Base-by-base conservation (phyloP, 352 stramenopile genomes). In the Saprolegnia diclina region DNA sequence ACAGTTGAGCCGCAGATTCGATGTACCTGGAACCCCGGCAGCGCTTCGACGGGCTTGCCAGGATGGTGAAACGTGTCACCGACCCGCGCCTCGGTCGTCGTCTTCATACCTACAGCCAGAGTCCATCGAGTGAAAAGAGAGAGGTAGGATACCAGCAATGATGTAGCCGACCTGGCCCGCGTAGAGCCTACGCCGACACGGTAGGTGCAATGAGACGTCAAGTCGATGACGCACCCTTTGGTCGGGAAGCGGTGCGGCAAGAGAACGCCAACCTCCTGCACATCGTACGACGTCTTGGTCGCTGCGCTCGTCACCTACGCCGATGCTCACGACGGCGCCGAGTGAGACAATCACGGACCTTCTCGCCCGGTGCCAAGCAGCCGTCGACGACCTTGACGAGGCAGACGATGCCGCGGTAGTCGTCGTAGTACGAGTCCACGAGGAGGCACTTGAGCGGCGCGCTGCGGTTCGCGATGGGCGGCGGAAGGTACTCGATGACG, bases 371-470 rank as follows among this genome's bases (percentile, higher is more conserved):
- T n/a, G 74, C 76, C n/a, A 94, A 88, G 19, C 76, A 76, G n/a
- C 97, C 97, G 44, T 98, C 95, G 6, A 98, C 81, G 18, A 94
- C 73, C 75, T 98, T 96, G 19, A 99, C 86, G 4, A 99, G 78
- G 74, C 94, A 98, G 38, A 99, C 81, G 10, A 98, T 97, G 42
- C 97, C 97, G 35, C 96, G 85, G 73, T 94, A 92, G 62, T 91
- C 74, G 65, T 99, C 96, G 72, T 98, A 99, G 94, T 97, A 99
- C 50, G 90, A 98, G 76, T 99, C 97, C 22, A 99, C 90, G 0
- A 99, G 83, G 65, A 98, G 81, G 29, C 86, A 97, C 62, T 95
- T 81, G 37, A 99, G 74, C 22, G 88, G 92, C 14, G 73, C 84
- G 13, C 67, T 77, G 0, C 74, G 72, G 38, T 89, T 67, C 42